Evolutionary conservation across 2,329 filamentous ascomycete species (phyloP), one percentile per base, ranked within the genome.

Genomic region (Colletotrichum tabaci): DNA sequence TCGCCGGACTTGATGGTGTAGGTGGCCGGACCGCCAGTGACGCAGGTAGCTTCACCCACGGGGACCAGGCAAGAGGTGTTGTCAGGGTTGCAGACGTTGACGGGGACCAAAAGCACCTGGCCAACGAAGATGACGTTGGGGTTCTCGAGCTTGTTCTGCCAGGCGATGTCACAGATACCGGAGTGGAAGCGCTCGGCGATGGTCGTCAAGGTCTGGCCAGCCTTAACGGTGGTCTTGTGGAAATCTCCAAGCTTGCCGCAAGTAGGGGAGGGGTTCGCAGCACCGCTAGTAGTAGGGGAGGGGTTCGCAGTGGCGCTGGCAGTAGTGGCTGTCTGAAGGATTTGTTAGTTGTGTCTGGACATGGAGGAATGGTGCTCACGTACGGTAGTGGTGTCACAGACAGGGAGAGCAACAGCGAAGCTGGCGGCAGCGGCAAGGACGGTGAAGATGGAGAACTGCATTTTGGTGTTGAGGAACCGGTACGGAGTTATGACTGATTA

Each of bases 1-100:
- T 94, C 92, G 57, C 94, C 94, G 0, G 94, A 94, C 84, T 93
- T 93, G 79, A 96, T 93, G 78, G 87, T 91, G 80, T 92, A 60
- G 9, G 46, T 23, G 30, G 42, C 38, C 18, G 49, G 10, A 40
- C 55, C 53, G 21, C 46, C 40, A 7, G 66, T 67, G 40, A 69
- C 61, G 26, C 67, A 69, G 38, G 67, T 69, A 26, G 23, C 53
- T 18, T 18, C 4, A 15, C 61, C 67, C 8, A 3, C 0, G 18
- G 67, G 62, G 10, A n/a, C 53, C 5, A 47, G 8, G 61, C 67
- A 69, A 30, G 67, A 60, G 23, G 46, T 60, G 61, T 69, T 69
- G 55, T 69, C 67, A 3, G 61, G 61, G 1, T 66, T 46, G 67
- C 67, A 66, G 8, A 66, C 23, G 26, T 66, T 5, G 16, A 47